Base-by-base conservation (phyloP, 176 grass and related monocot genomes). In the Chrysopogon serrulatus region DNA sequence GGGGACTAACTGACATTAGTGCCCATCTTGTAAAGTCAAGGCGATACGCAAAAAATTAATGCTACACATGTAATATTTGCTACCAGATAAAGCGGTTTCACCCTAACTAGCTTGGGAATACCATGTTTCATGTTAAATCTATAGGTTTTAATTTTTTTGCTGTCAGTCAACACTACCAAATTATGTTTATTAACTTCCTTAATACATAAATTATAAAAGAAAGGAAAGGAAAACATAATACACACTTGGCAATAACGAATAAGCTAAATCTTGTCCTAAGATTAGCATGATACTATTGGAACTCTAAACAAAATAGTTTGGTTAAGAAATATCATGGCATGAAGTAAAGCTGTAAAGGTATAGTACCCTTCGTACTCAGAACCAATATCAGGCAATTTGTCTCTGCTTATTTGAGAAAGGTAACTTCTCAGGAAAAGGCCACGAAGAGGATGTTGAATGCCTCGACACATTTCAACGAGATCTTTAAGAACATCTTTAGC, bases 381-480 rank as follows among this genome's bases (percentile, higher is more conserved):
- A 66, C 93, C 93, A 93, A 96, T 94, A 89, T 92, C 93, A 86
- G 91, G 93, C 59, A 96, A 80, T 71, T 99, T 99, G 71, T 99
- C 93, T 84, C 96, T 85, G 87, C 96, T 96, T 80, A 96, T 91
- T 72, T 95, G 93, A 82, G 89, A 99, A 39, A 99, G 96, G 72
- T 99, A 99, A 83, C 96, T 99, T 90, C 96, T 96, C 67, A 99
- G 87, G 83, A 99, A 99, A 92, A 99, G 96, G 65, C 96, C 96
- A 32, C 89, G 91, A 43, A 99, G 83, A 82, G 96, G 91, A 90
- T 96, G 91, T 63, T 99, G 96, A 85, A 99, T 94, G 56, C 93
- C 96, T 40, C 89, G 89, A 21, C 93, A 99, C 96, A 99, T 99
- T 88, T 99, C 93, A 48, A 99, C 93, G 18, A 99, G 87, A n/a